These are phyloP conservation scores for Fraxinus anomala DNA, from an alignment of 257 asterid species.

Conservation along the genomic window DNA sequence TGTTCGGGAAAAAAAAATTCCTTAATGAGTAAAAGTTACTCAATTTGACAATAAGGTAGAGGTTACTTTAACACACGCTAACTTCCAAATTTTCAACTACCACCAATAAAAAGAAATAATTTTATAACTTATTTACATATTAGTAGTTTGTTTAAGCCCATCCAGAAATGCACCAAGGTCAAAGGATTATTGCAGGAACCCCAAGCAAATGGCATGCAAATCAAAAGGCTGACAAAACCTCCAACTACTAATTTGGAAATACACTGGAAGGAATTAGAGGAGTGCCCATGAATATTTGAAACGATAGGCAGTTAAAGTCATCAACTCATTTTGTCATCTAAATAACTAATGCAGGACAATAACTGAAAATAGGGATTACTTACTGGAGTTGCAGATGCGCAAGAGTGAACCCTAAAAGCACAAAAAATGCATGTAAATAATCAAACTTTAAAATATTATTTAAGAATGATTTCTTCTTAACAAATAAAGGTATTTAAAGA, in stretches of 20 bases:
- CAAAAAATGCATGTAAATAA: constrained; percentile 39
- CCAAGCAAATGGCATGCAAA: background rate
- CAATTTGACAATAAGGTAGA: background rate
- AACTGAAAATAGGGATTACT: constrained; percentile 37
- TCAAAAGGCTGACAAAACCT: constrained; percentile 6
- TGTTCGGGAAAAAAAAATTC: background rate
- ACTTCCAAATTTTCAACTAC: background rate
- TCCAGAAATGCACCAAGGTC: background rate
- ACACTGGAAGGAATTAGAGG: background rate
- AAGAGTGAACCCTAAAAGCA: constrained; percentile 46
- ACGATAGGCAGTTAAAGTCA: constrained; percentile 8
- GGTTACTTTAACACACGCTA: background rate
- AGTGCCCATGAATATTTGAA: background rate
- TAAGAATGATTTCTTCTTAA: background rate
- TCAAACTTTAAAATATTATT: constrained; percentile 17
- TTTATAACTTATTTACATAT: background rate
- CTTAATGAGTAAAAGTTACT: background rate
- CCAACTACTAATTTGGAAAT: background rate
- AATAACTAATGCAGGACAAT: background rate
- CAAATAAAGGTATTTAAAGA: constrained; percentile 9
- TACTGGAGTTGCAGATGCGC: constrained; percentile 39
- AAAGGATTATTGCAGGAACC: background rate
- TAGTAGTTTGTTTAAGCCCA: background rate
- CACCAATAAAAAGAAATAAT: background rate
- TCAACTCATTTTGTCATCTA: constrained; percentile 5